Evolutionary conservation across 331 rosid species (phyloP), one percentile per base, ranked within the genome.

Genomic region (Rosa hybrid): DNA sequence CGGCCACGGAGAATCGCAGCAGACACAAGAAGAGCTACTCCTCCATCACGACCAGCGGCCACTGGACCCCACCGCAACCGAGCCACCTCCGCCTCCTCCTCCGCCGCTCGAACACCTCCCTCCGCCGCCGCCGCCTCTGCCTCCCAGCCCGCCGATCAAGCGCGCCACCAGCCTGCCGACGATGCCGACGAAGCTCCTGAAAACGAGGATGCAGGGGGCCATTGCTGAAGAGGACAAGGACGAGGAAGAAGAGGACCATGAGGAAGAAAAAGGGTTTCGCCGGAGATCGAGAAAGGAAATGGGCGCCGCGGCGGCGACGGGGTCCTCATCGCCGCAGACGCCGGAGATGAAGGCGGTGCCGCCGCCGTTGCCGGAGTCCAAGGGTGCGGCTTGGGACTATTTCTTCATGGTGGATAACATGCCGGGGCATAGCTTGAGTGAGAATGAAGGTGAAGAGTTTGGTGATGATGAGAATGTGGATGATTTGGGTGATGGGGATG

Each of bases 311-410:
- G 76, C 20, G 12, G 72, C 71, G 60, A 49, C 85, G 30, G 71
- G 44, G 3, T 12, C 82, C 17, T 80, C 92, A 2, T 64, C 83
- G 41, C 84, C 87, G 5, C 76, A 64, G 78, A 83, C 89, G 54
- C 85, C 92, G 41, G 92, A 83, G 72, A 72, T 75, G 80, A 90
- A 90, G 83, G 64, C 81, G 12, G 78, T 82, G 20, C 83, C 83
- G 51, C 92, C 97, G 14, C 91, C 95, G 12, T 80, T 82, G 91
- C 92, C 98, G 72, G 98, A 90, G 63, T 81, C 87, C 3, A 92
- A 92, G 49, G 93, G 87, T 11, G 79, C 82, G 87, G 83, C 94
- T 23, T 94, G 98, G 98, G 98, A 94, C 68, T 94, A 88, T 74
- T 94, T 94, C 85, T 92, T 94, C 77, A 83, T 20, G 84, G 83